Conservation (phyloP, 139 green algal species). For the Coelastrella sp. region DNA sequence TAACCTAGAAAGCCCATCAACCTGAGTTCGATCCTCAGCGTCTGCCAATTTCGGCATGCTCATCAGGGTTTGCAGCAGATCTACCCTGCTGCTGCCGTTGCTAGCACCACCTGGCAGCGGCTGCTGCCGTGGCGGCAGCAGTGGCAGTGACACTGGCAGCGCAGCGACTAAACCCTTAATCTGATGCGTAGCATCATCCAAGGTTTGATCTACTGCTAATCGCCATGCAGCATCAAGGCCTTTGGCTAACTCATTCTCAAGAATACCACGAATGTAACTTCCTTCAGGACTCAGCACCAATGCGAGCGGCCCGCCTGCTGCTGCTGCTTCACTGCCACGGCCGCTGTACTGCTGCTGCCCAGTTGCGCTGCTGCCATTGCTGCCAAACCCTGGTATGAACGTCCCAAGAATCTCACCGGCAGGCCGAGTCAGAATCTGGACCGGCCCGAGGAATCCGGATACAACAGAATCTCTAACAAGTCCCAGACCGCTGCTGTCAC, state of each 20-base stretch:
- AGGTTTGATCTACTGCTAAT: conserved; percentile 64
- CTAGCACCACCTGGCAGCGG: neutral
- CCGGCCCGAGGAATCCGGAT: neutral
- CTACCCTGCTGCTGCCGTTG: neutral
- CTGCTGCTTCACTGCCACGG: conserved; percentile 50
- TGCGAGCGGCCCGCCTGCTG: conserved; percentile 68
- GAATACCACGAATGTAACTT: conserved; percentile 78
- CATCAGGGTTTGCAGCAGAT: conserved; percentile 8
- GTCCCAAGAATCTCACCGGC: neutral
- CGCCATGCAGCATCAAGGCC: conserved; percentile 82
- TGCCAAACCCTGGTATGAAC: neutral
- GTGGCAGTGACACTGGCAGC: conserved; percentile 26
- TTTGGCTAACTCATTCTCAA: conserved; percentile 91
- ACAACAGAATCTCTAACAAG: conserved; percentile 3
- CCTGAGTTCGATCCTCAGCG: neutral
- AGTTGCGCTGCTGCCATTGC: neutral
- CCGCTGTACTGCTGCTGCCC: conserved; percentile 26
- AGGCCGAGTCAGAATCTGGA: neutral
- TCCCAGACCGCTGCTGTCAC: neutral
- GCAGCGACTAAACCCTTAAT: neutral
- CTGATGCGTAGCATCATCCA: neutral
- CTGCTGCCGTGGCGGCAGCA: conserved; percentile 9
- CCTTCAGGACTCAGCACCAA: conserved; percentile 85
- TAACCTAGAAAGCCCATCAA: conserved; percentile 10
- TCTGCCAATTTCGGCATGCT: neutral